Base-by-base conservation (phyloP, 495 filamentous ascomycete genomes). In the Talaromyces ruber region DNA sequence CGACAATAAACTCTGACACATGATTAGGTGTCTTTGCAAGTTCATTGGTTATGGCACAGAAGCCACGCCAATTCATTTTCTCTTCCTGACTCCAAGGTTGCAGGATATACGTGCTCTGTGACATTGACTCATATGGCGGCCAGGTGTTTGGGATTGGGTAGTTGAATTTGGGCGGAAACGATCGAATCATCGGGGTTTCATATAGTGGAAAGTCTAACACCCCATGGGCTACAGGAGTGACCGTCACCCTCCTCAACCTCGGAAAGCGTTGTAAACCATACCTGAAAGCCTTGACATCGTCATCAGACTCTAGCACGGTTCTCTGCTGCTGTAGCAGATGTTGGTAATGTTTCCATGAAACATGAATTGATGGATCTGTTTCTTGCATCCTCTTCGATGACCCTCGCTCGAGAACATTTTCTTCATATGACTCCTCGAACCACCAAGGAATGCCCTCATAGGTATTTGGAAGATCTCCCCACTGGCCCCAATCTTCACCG, bases 101-200 rank as follows among this genome's bases (percentile, higher is more conserved):
- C 50, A 55, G 59, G 50, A 64, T 3, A 34, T 34, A 6, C 11
- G 28, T 29, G 28, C 28, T 29, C 6, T 34, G 32, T 34, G 32
- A 34, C 3, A 2, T 34, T 34, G 32, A 58, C 45, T 64, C 60
- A 8, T 55, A 43, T 52, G 12, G 51, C 16, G 63, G 69, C 72
- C 69, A 37, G 34, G 34, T 37, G 34, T 14, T 0, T 12, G 34
- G 34, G 4, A 37, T 37, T 1, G 65, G 66, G 55, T 74, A 74
- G 58, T 74, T 72, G 26, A 72, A 71, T 37, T 67, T 68, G 22
- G 62, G 61, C 30, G 66, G 69, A 47, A 75, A 73, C n/a, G 62
- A 64, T 24, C 69, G 68, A 25, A 75, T 73, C 65, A 70, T 73
- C 24, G 69, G 70, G 37, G 71, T 75, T 55, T 71, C 62, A 50